Base-by-base conservation (phyloP, 2,329 filamentous ascomycete species). In the Emmonsiellopsis sp. region DNA sequence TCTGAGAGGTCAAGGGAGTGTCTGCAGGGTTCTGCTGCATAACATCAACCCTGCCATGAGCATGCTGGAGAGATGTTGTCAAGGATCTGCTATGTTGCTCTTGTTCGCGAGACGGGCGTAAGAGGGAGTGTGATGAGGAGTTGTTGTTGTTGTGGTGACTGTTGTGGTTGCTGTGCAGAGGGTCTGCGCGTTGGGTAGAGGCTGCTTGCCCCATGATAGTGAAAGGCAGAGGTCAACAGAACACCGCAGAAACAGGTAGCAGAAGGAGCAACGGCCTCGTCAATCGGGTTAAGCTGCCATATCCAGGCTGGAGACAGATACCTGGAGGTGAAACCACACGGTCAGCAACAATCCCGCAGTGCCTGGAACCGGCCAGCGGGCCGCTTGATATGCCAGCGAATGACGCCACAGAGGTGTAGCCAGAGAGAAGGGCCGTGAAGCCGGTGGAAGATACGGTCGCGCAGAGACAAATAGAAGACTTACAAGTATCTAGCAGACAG, bases 131-230 rank as follows among this genome's bases (percentile, higher is more conserved):
- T 11, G 42, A 46, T 11, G 42, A 52, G 9, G 32, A 30, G 20
- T 37, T 44, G 47, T 15, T 49, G 5, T 31, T 30, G 47, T 49
- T 47, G 7, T 16, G 31, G 45, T 16, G n/a, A 31, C 16, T 45
- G 42, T 30, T 37, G 32, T 38, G 34, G 52, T 57, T 62, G 54
- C 57, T 63, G 54, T 66, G 63, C 52, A 63, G 62, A 53, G 61
- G 58, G 58, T 68, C 61, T 64, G 38, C 34, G 37, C 68, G 63
- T 62, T 71, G 69, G 34, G 69, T 69, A 45, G 71, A 73, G 45
- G 69, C 70, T 59, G 66, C 66, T 62, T 73, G 71, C 65, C 71
- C 71, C 71, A 73, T 73, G 70, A 65, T 68, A 69, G 59, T 62
- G 60, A 50, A 35, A 35, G 15, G 15, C 7, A 16, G 45, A 10